Conservation (phyloP, 108 stramenopile species). For the Pseudonitzschia pungens region DNA sequence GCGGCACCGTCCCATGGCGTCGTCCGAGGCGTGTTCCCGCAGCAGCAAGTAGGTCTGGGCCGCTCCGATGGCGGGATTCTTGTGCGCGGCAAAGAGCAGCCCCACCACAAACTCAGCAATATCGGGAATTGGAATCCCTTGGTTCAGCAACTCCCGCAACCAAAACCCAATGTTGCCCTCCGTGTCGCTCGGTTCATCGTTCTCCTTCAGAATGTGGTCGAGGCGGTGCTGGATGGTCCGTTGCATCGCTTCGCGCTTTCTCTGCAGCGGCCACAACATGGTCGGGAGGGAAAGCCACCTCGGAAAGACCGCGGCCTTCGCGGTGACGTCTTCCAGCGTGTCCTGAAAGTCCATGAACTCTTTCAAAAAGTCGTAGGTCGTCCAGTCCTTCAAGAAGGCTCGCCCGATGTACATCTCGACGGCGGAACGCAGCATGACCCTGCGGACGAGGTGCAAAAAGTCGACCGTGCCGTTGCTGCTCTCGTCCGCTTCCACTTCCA, state of each 20-base stretch:
- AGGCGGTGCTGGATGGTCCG: constrained; percentile 22
- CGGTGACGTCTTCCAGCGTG: constrained; percentile 55
- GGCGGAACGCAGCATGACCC: constrained; percentile 38
- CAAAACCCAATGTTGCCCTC: constrained; percentile 30
- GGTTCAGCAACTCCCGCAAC: constrained; percentile 14
- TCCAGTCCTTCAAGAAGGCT: constrained; percentile 26
- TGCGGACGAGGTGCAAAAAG: constrained; percentile 41
- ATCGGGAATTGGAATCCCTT: neutral
- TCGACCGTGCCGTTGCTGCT: constrained; percentile 19
- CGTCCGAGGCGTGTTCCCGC: constrained; percentile 1
- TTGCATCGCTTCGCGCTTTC: constrained; percentile 35
- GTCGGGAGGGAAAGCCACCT: constrained; percentile 29
- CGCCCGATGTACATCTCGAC: constrained; percentile 34
- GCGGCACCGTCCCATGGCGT: neutral
- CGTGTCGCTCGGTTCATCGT: too few species aligned
- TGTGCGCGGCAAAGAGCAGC: constrained; percentile 65
- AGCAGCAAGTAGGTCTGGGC: constrained; percentile 48
- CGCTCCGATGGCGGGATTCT: constrained; percentile 62
- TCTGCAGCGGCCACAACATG: constrained; percentile 41
- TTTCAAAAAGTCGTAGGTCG: constrained; percentile 23
- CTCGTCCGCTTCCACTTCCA: constrained; percentile 10
- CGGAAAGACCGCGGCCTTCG: constrained; percentile 52
- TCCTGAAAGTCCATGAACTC: constrained; percentile 35
- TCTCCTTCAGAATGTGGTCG: neutral
- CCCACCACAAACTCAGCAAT: constrained; percentile 52